phyloP scores from a whole-genome alignment of 2,329 filamentous ascomycete species.

The Didymella exigua region DNA sequence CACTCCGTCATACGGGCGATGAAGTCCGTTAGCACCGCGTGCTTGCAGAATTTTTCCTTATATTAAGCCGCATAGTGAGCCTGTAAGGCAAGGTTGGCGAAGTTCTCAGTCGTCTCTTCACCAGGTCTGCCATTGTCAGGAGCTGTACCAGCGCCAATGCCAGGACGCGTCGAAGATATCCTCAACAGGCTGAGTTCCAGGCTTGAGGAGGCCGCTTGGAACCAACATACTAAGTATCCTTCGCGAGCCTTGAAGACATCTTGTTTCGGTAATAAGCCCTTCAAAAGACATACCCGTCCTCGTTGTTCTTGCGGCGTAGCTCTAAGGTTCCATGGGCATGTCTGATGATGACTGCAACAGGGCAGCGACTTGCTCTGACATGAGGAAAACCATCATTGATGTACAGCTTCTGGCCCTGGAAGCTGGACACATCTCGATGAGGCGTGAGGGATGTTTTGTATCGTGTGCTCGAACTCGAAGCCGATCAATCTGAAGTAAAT shows the following conservation, averaged over 20 bases:
- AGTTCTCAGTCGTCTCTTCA: conserved; percentile 49
- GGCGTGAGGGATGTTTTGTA: conserved; percentile 43
- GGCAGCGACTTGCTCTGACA: conserved; percentile 51
- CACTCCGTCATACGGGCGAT: conserved; percentile 60
- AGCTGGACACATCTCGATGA: conserved; percentile 30
- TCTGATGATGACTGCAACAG: conserved; percentile 53
- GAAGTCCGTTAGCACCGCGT: conserved; percentile 57
- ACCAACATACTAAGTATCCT: conserved; percentile 61
- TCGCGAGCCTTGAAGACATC: conserved; percentile 60
- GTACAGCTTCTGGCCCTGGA: conserved; percentile 42
- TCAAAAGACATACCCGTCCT: conserved; percentile 64
- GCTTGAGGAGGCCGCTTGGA: conserved; percentile 62
- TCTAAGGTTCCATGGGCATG: conserved; percentile 56
- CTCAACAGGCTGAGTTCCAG: conserved; percentile 57
- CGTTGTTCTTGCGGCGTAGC: conserved; percentile 53
- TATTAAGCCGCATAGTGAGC: conserved; percentile 57
- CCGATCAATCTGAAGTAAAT: background rate
- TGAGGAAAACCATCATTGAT: conserved; percentile 57
- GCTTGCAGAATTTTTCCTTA: conserved; percentile 60
- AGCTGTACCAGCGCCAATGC: conserved; percentile 59
- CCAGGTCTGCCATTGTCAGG: conserved; percentile 55
- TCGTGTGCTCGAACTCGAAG: background rate
- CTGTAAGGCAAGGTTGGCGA: conserved; percentile 59
- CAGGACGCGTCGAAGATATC: conserved; percentile 61
- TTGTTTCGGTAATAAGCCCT: conserved; percentile 58